Conservation (phyloP, 2,329 filamentous ascomycete species). For the Beauveria varroae region DNA sequence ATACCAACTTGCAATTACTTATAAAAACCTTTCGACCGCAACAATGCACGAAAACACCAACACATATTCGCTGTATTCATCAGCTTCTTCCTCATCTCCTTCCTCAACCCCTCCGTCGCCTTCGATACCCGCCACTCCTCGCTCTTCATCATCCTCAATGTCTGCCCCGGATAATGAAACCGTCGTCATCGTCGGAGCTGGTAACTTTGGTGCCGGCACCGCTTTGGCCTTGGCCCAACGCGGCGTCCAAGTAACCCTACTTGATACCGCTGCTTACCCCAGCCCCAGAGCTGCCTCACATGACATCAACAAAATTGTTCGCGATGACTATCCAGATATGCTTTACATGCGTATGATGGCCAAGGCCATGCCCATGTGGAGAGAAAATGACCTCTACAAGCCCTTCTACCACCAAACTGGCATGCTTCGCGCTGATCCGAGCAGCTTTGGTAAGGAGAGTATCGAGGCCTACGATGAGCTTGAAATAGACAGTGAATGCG, state of each 20-base stretch:
- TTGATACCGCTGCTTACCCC: constrained; percentile 29
- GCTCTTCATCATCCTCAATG: constrained; percentile 9
- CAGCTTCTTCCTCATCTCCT: constrained; percentile 2
- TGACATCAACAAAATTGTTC: constrained; percentile 37
- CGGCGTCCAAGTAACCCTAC: constrained; percentile 25
- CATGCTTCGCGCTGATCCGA: constrained; percentile 37
- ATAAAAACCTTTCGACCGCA: background rate
- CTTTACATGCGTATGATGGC: constrained; percentile 33
- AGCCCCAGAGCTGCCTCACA: constrained; percentile 38
- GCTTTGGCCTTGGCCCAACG: constrained; percentile 27
- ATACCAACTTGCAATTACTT: background rate
- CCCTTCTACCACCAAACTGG: constrained; percentile 50
- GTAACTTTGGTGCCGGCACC: constrained; percentile 37
- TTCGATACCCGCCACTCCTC: constrained; percentile 11
- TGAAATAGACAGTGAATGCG: constrained; percentile 32
- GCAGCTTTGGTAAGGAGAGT: constrained; percentile 37
- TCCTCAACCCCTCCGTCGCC: constrained; percentile 7
- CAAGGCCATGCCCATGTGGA: constrained; percentile 33
- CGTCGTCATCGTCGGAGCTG: constrained; percentile 34
- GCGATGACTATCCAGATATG: constrained; percentile 33
- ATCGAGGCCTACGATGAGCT: constrained; percentile 29
- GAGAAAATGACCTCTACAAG: constrained; percentile 41
- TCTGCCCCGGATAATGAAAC: constrained; percentile 7
- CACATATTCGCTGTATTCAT: constrained; percentile 3
- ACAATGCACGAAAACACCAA: background rate